phyloP scores from a whole-genome alignment of 805 yeast species.

The Saturnispora hagleri region DNA sequence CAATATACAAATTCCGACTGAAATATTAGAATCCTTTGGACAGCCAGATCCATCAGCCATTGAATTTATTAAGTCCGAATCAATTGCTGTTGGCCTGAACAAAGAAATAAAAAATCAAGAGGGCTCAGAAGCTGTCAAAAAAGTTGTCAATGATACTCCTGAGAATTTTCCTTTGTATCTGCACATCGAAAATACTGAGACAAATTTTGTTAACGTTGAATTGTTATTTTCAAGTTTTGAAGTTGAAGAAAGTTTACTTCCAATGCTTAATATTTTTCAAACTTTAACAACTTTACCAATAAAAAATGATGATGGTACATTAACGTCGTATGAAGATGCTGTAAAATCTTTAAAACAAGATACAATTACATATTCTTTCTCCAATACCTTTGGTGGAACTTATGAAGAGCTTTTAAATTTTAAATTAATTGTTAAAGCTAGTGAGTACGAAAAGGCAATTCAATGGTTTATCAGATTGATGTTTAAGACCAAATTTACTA shows the following conservation, averaged over 20 bases:
- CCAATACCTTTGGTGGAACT: constrained; percentile 47
- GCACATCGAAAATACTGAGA: constrained; percentile 70
- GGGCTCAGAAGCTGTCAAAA: constrained; percentile 17
- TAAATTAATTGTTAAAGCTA: constrained; percentile 48
- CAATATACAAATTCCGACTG: constrained; percentile 68
- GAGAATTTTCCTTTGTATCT: constrained; percentile 53
- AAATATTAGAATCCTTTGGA: constrained; percentile 50
- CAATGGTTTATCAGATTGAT: constrained; percentile 67
- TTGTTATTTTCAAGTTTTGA: constrained; percentile 48
- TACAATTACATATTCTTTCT: constrained; percentile 49
- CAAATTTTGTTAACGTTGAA: constrained; percentile 68
- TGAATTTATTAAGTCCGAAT: constrained; percentile 56
- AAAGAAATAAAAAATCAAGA: constrained; percentile 24
- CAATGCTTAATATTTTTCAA: constrained; percentile 55
- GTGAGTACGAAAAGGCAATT: constrained; percentile 59
- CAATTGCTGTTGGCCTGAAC: constrained; percentile 52
- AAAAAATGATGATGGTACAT: constrained; percentile 47
- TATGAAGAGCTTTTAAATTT: constrained; percentile 61
- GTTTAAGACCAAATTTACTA: constrained; percentile 62
- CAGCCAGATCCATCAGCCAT: constrained; percentile 71
- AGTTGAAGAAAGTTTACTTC: constrained; percentile 44
- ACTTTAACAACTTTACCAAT: constrained; percentile 71
- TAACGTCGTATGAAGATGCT: constrained; percentile 66
- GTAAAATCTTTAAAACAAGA: constrained; percentile 65
- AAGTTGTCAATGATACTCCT: constrained; percentile 28